Evolutionary conservation across 129 eudicot genomes (phyloP), one percentile per base, ranked within the genome.

Genomic region (Artemisia annua): DNA sequence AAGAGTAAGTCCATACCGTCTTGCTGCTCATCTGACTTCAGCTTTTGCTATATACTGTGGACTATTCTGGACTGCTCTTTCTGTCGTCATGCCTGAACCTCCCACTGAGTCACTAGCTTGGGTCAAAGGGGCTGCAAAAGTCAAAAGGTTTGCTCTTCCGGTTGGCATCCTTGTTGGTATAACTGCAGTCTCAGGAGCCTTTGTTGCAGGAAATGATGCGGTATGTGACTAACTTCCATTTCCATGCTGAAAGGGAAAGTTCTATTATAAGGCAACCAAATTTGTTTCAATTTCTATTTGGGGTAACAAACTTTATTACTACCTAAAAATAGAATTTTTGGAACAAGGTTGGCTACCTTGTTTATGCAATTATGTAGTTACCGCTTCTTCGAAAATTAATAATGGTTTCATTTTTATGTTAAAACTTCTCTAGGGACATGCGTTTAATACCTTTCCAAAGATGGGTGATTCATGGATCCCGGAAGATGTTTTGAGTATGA

Each of bases 151-250:
- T 20, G 99, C 94, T 18, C 71, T 94, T 77, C 97, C 97, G 10
- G 85, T 90, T 54, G 84, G 94, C 66, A 77, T 94, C 74, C 65
- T 94, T 67, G 97, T 90, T 72, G 99, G 99, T 54, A 48, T 90
- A 63, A 90, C 97, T 66, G 99, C 97, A n/a, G 76, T 94, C 43
- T 94, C 99, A 11, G 97, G 99, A 77, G 96, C 99, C 30, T 94
- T 90, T 85, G 99, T 94, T 82, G 99, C 97, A 55, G 99, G 99
- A 81, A 94, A 94, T 71, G 99, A 94, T 66, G 99, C 97, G n/a
- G 99, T 94, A 88, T 64, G 88, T 69, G 65, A 59, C 60, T 24
- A 48, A 32, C 61, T 28, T 62, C 46, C 54, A 5, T 32, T 62
- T 18, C 19, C 12, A 43, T 61, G 35, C 35, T 69, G 17, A 19